Base-by-base conservation (phyloP, 768 basidiomycete genomes). In the Tylopilus felleus region DNA sequence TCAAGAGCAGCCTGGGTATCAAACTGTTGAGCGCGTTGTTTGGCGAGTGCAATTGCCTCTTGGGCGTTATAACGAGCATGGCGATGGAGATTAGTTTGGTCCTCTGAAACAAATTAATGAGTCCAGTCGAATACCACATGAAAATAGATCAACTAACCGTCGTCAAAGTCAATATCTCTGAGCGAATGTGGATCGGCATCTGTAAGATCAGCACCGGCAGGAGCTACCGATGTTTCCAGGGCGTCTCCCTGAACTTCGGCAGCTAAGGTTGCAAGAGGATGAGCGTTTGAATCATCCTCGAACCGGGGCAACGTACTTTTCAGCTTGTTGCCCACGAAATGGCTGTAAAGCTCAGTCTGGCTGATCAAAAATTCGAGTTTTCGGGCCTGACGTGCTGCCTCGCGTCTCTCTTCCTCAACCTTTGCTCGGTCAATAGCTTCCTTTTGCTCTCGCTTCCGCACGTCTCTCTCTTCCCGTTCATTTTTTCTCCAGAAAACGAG, bases 321-420 rank as follows among this genome's bases (percentile, higher is more conserved):
- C 49, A 93, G 80, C 74, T 98, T 98, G 73, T 86, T 97, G 29
- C 96, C 96, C 54, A 99, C 94, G 80, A 99, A 98, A 75, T 99
- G 97, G 60, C 92, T 94, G 73, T 98, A 99, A 8, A 98, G 81
- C 69, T 99, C 97, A 4, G 97, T 98, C 72, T 98, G 96, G 55
- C 92, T 98, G 71, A 99, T 94, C 72, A 99, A 77, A 75, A 98
- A 99, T 74, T 99, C 97, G 23, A 99, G 83, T 71, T 98, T 98
- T 60, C 96, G 82, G 13, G 94, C 92, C 70, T 96, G 93, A 48
- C 97, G 79, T 36, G 94, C 89, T 13, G 90, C 88, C 72, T 99
- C 97, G 39, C 96, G 81, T 66, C 85, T 90, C 73, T 97, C 93
- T 69, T 96, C 94, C 70, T 96, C 93, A 29, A 91, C 72, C 70